These are phyloP conservation scores for Trichosporon faecale DNA, from an alignment of 1,284 basidiomycete genomes.

Conservation along the genomic window DNA sequence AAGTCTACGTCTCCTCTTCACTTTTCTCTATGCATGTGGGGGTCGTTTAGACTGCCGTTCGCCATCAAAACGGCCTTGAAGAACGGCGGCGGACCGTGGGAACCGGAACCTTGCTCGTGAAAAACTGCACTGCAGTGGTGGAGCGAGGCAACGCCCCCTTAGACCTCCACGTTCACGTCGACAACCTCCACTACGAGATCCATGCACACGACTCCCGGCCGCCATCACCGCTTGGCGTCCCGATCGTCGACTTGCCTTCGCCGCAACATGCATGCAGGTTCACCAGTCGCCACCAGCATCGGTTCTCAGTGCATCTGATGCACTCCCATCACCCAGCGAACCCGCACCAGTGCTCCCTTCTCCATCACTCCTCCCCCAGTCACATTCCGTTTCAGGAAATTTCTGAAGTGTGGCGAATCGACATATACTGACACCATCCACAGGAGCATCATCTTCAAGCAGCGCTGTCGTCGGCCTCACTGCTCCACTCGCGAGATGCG, in stretches of 20 bases:
- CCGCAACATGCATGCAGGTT: background rate
- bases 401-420: slow-evolving; percentile 19
- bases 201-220: background rate
- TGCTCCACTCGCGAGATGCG: slow-evolving; percentile 43
- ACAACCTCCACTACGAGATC: slow-evolving; percentile 5
- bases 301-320: background rate
- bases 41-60: slow-evolving; percentile 11
- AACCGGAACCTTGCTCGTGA: slow-evolving; percentile 10
- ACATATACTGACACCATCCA: slow-evolving; percentile 53
- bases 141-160: slow-evolving; percentile 4
- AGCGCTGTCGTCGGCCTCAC: slow-evolving; percentile 49
- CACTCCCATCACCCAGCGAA: slow-evolving; percentile 4
- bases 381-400: slow-evolving; percentile 19
- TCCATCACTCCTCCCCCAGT: background rate
- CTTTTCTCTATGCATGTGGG: slow-evolving; percentile 38
- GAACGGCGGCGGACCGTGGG: slow-evolving; percentile 25
- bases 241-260: background rate
- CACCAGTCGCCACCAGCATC: background rate
- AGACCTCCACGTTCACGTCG: background rate
- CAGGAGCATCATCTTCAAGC: slow-evolving; percentile 93
- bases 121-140: slow-evolving; percentile 8
- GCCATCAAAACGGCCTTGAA: slow-evolving; percentile 28
- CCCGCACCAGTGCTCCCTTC: background rate
- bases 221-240: background rate
- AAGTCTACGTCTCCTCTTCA: slow-evolving; percentile 38